Conservation (phyloP, 768 basidiomycete genomes). For the Lactarius vividus region DNA sequence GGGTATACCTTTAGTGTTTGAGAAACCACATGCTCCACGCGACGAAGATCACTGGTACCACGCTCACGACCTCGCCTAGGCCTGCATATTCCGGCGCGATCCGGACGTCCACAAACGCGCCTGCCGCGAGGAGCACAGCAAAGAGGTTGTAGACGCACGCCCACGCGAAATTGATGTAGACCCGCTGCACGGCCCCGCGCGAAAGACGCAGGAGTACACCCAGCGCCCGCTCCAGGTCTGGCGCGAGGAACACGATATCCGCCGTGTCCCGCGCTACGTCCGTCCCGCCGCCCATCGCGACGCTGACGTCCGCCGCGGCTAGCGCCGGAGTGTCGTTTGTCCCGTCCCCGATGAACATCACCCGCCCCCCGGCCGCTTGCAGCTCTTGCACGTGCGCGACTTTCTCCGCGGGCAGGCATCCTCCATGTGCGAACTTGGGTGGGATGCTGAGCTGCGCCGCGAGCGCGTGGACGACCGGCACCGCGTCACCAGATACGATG, state of each 20-base stretch:
- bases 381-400: constrained; percentile 35
- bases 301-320: constrained; percentile 49
- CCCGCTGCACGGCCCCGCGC: constrained; percentile 36
- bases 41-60: constrained; percentile 42
- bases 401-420: constrained; percentile 50
- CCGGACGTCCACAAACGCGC: constrained; percentile 42
- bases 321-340: constrained; percentile 52
- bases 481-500: constrained; percentile 52
- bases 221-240: constrained; percentile 36
- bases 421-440: constrained; percentile 38
- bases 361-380: constrained; percentile 30
- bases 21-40: constrained; percentile 32
- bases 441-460: constrained; percentile 42
- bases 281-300: constrained; percentile 39
- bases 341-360: constrained; percentile 51
- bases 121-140: constrained; percentile 49
- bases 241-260: constrained; percentile 45
- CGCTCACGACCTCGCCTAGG: constrained; percentile 43
- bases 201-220: constrained; percentile 40
- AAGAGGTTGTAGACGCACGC: constrained; percentile 44
- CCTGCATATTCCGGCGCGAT: constrained; percentile 45
- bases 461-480: constrained; percentile 42
- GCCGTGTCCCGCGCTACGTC: constrained; percentile 43
- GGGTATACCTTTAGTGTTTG: constrained; percentile 8
- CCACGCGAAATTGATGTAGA: constrained; percentile 40